Percentiles rank a stretch among this genome's conserved stretches.
phyloP scores from a whole-genome alignment of 495 filamentous ascomycete genomes.

The Hyaloscypha finlandica region DNA sequence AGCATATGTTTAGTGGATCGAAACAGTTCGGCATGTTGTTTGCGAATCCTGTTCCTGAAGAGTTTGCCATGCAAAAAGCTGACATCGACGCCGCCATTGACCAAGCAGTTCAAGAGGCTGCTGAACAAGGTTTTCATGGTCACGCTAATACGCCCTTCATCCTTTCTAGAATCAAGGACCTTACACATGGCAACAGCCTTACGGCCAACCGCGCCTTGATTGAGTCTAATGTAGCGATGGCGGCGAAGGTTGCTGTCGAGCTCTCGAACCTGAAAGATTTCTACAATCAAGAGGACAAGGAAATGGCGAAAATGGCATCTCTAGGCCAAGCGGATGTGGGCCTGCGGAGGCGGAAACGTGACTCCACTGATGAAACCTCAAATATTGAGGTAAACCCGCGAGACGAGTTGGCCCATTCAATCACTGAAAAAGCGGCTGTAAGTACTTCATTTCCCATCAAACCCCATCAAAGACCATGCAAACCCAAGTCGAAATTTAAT shows the following conservation, averaged over 20 bases:
- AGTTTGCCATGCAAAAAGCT: conserved; percentile 65
- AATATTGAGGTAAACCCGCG: not conserved
- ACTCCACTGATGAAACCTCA: no score
- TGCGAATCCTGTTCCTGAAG: conserved; percentile 81
- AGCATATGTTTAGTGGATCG: not conserved
- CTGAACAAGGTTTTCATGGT: conserved; percentile 67
- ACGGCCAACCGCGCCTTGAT: conserved; percentile 77
- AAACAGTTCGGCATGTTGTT: conserved; percentile 64
- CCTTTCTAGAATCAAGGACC: conserved; percentile 74
- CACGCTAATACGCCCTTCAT: conserved; percentile 89
- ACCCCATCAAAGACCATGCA: no score
- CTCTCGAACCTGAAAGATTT: conserved; percentile 49
- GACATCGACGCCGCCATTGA: conserved; percentile 76
- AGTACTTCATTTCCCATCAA: not conserved
- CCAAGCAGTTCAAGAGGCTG: conserved; percentile 71
- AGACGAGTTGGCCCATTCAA: not conserved
- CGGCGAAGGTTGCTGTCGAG: conserved; percentile 76
- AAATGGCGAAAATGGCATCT: no score
- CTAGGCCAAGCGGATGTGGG: not conserved
- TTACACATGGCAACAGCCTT: conserved; percentile 73
- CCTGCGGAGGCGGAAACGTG: no score
- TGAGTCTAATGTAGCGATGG: conserved; percentile 75
- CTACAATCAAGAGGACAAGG: no score
- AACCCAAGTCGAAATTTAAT: no score
- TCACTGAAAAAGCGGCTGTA: not conserved